Conservation (phyloP, 2,329 filamentous ascomycete species). For the Coleophoma eucalyptorum region DNA sequence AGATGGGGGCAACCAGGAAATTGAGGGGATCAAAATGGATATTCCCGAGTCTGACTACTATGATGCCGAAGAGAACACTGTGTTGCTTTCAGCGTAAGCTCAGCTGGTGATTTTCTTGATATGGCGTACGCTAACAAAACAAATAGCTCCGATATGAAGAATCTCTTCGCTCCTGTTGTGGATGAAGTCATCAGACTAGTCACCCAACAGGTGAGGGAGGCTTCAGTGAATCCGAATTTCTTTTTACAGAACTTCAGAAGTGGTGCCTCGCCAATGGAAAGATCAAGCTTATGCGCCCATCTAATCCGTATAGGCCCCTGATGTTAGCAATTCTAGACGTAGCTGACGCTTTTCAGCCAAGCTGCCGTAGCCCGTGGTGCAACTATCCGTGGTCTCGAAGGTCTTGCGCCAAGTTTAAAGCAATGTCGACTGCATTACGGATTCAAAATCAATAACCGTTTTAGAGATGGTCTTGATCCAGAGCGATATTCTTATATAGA, state of each 20-base stretch:
- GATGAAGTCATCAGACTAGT: constrained; percentile 13
- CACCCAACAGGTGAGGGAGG: constrained; percentile 13
- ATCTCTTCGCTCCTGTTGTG: constrained; percentile 20
- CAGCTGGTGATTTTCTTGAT: not conserved
- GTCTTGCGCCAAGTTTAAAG: not conserved
- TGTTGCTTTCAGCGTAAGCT: constrained; percentile 14
- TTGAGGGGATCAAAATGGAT: constrained; percentile 12
- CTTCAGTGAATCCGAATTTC: constrained; percentile 14
- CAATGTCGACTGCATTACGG: not conserved
- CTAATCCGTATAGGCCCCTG: constrained; percentile 2
- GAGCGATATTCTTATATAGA: not conserved
- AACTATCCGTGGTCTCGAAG: not conserved
- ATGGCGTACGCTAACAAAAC: not conserved
- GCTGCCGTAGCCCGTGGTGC: constrained; percentile 15
- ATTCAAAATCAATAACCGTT: not conserved
- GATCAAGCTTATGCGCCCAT: constrained; percentile 14
- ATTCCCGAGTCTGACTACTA: constrained; percentile 10
- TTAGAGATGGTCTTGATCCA: not conserved
- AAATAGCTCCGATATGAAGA: constrained; percentile 15
- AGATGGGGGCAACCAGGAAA: constrained; percentile 6
- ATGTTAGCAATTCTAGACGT: not conserved
- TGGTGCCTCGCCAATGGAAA: constrained; percentile 15
- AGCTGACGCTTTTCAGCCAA: constrained; percentile 11
- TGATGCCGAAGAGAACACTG: constrained; percentile 11
- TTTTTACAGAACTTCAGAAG: constrained; percentile 8